These are phyloP conservation scores for Cryptosporidium sp. DNA, from an alignment of 169 alveolate genomes.

Conservation along the genomic window DNA sequence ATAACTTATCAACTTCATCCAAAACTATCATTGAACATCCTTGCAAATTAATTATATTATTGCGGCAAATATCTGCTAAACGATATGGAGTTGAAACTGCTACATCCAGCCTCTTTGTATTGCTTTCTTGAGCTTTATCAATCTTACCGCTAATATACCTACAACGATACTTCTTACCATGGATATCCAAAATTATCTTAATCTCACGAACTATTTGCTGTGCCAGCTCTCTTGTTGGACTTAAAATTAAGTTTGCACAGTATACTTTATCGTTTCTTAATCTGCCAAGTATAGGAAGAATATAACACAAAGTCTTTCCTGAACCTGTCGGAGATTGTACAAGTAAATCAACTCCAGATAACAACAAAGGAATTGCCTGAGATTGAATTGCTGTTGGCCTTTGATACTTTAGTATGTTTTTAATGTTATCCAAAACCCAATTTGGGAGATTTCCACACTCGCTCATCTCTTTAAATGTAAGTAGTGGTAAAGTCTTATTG, in stretches of 20 bases:
- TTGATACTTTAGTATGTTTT: constrained; percentile 30
- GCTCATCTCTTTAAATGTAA: constrained; percentile 41
- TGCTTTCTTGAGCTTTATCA: constrained; percentile 38
- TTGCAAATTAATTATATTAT: constrained; percentile 75
- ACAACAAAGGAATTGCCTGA: constrained; percentile 84
- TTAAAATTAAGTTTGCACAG: constrained; percentile 79
- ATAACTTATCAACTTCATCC: constrained; percentile 87
- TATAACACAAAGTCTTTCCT: constrained; percentile 92
- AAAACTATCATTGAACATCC: constrained; percentile 82
- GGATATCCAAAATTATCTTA: constrained; percentile 77
- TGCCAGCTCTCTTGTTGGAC: constrained; percentile 92
- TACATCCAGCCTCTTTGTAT: constrained; percentile 57
- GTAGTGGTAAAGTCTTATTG: constrained; percentile 28
- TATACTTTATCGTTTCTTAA: constrained; percentile 33
- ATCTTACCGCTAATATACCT: constrained; percentile 54
- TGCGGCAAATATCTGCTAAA: constrained; percentile 80
- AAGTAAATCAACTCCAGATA: constrained; percentile 82
- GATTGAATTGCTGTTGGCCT: constrained; percentile 87
- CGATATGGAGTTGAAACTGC: constrained; percentile 81
- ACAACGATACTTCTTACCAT: constrained; percentile 66
- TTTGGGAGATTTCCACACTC: constrained; percentile 12
- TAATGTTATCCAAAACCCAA: constrained; percentile 45
- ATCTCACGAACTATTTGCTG: constrained; percentile 82
- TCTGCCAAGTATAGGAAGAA: constrained; percentile 86
- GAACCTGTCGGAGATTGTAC: constrained; percentile 91